Percentiles rank a stretch among this genome's conserved stretches.
phyloP scores from a whole-genome alignment of 768 basidiomycete genomes.

The Cytidiella melzeri region DNA sequence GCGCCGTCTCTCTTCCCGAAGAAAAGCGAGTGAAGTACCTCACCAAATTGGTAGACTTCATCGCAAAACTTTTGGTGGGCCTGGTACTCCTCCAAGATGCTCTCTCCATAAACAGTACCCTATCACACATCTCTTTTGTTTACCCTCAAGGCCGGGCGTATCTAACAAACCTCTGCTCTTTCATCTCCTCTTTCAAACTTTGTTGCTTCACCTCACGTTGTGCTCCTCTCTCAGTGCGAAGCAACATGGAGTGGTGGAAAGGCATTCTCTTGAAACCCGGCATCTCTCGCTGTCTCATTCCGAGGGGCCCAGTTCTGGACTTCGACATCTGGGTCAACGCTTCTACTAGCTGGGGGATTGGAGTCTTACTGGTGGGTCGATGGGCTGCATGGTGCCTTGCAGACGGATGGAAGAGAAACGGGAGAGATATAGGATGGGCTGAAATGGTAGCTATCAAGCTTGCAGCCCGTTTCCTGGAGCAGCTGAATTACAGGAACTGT shows the following conservation, averaged over 20 bases:
- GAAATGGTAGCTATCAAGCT: constrained; percentile 34
- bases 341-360: constrained; percentile 31
- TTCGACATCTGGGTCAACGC: constrained; percentile 32
- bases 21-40: constrained; percentile 18
- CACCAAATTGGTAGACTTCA: neutral
- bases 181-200: constrained; percentile 17
- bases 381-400: constrained; percentile 30
- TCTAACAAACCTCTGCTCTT: constrained; percentile 16
- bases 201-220: constrained; percentile 10
- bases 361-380: constrained; percentile 21
- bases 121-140: constrained; percentile 26
- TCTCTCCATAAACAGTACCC: constrained; percentile 13
- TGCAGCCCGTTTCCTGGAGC: constrained; percentile 17
- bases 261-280: constrained; percentile 15
- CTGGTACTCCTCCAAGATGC: neutral
- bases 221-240: constrained; percentile 4
- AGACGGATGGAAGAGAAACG: constrained; percentile 10
- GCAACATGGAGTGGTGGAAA: constrained; percentile 22
- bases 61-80: neutral
- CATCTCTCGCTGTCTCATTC: constrained; percentile 11
- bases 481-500: neutral
- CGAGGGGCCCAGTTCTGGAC: constrained; percentile 15
- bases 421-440: constrained; percentile 34
- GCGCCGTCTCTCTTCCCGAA: constrained; percentile 19
- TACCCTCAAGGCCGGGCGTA: constrained; percentile 24